These are phyloP conservation scores for Perkinsus olseni DNA, from an alignment of 169 alveolate genomes.

Conservation along the genomic window DNA sequence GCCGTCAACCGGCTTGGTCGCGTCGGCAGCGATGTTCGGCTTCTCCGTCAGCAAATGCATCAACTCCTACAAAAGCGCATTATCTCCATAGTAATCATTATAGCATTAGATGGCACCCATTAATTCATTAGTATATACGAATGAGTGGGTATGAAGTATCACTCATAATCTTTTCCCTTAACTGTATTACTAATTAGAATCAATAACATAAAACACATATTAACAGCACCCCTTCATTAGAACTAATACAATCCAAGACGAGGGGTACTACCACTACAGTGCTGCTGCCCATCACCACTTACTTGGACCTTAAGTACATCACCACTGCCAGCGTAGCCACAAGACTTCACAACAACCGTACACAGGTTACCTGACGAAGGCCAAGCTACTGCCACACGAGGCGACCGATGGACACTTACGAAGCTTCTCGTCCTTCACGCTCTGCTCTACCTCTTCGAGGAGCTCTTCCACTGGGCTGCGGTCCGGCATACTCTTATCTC, in stretches of 20 bases:
- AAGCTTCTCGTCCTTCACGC: background rate
- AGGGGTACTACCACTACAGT: too few species aligned
- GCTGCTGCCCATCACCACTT: background rate
- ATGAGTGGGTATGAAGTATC: too few species aligned
- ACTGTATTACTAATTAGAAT: too few species aligned
- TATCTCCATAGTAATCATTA: too few species aligned
- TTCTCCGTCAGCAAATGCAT: background rate
- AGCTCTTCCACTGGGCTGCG: background rate
- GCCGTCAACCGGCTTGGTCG: background rate
- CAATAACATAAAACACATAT: too few species aligned
- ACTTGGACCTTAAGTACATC: constrained; percentile 82
- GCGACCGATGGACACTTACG: background rate
- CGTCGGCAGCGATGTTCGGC: background rate
- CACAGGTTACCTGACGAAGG: background rate
- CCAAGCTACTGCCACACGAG: too few species aligned
- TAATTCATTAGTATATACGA: too few species aligned
- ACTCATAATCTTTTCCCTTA: too few species aligned
- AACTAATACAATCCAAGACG: too few species aligned
- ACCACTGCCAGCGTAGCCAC: constrained; percentile 86
- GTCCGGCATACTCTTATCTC: background rate
- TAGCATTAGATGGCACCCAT: too few species aligned
- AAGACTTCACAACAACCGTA: background rate
- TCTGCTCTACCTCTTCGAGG: background rate
- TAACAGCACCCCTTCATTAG: too few species aligned
- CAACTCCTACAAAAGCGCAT: background rate